Percentiles rank a stretch among this genome's conserved stretches.
Conservation (phyloP, 1,139 yeast genomes). For the Blastobotrys elegans region DNA sequence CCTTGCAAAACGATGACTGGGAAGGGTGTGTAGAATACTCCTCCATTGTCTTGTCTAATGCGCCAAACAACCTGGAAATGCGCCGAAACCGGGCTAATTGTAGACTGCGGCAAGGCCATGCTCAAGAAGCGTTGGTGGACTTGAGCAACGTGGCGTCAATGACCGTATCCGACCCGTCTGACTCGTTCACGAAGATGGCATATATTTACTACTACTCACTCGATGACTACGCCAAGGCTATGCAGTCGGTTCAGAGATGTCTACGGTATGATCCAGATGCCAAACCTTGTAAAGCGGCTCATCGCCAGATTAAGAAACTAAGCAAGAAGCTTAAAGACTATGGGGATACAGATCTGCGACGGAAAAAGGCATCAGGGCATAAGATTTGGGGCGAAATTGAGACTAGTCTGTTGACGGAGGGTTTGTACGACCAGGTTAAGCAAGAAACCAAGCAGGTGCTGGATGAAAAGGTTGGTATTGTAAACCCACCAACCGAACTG, state of each 20-base stretch:
- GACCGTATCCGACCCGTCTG: constrained; percentile 25
- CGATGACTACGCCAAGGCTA: constrained; percentile 47
- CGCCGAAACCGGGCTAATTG: constrained; percentile 34
- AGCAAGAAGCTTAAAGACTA: constrained; percentile 29
- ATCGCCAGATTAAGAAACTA: constrained; percentile 44
- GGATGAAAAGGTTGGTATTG: constrained; percentile 14
- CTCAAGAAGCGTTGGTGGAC: constrained; percentile 34
- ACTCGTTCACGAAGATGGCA: constrained; percentile 34
- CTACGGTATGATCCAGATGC: constrained; percentile 66
- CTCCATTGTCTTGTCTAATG: constrained; percentile 28
- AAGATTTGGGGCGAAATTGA: constrained; percentile 33
- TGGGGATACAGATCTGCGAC: constrained; percentile 14
- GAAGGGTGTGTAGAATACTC: constrained; percentile 30
- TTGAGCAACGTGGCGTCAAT: constrained; percentile 27
- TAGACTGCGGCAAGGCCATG: constrained; percentile 28
- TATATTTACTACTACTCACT: constrained; percentile 47
- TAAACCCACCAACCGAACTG: constrained; percentile 17
- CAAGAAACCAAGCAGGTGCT: constrained; percentile 10
- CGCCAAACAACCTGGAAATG: constrained; percentile 28
- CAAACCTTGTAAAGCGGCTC: constrained; percentile 45
- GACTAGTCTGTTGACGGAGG: constrained; percentile 21
- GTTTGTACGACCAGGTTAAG: constrained; percentile 19
- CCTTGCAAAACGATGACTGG: constrained; percentile 21
- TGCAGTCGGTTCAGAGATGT: constrained; percentile 52
- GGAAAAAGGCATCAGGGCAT: constrained; percentile 34